Evolutionary conservation across 2,329 filamentous ascomycete species (phyloP).

Genomic region (Curvularia hawaiiensis): DNA sequence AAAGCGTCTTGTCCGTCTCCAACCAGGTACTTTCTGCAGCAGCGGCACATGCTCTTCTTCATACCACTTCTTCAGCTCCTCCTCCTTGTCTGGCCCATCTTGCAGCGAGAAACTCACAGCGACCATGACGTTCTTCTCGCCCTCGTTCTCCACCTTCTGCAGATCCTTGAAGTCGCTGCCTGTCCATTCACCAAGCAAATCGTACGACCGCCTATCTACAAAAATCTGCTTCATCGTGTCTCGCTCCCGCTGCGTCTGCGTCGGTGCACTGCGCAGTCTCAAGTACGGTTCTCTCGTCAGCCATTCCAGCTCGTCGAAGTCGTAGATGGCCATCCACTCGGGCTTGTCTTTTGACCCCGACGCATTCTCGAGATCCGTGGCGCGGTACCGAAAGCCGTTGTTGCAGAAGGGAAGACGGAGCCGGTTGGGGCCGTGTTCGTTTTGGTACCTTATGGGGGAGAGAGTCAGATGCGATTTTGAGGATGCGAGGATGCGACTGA

Average conservation of each 20-base stretch:
- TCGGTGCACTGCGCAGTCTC: slow-evolving; percentile 61
- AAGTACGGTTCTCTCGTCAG: slow-evolving; percentile 74
- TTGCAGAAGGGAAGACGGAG: slow-evolving; percentile 74
- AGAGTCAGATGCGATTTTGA: slow-evolving; percentile 42
- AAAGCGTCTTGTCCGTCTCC: slow-evolving; percentile 75
- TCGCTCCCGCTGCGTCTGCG: slow-evolving; percentile 64
- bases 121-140: slow-evolving; percentile 62
- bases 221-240: slow-evolving; percentile 68
- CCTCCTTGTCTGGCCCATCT: slow-evolving; percentile 56
- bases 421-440: slow-evolving; percentile 84
- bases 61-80: slow-evolving; percentile 71
- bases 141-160: slow-evolving; percentile 64
- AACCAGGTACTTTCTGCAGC: slow-evolving; percentile 76
- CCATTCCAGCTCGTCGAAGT: slow-evolving; percentile 74
- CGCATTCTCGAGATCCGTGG: slow-evolving; percentile 59
- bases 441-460: slow-evolving; percentile 67
- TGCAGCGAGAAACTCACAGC: slow-evolving; percentile 65
- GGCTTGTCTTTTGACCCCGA: slow-evolving; percentile 55
- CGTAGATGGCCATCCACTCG: slow-evolving; percentile 80
- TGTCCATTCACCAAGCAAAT: slow-evolving; percentile 63
- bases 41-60: slow-evolving; percentile 74
- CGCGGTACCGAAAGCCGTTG: slow-evolving; percentile 80
- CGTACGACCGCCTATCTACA: slow-evolving; percentile 74
- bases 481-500: slow-evolving; percentile 27
- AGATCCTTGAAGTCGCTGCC: slow-evolving; percentile 63